These are phyloP conservation scores for Tolypocladium inflatum DNA, from an alignment of 2,329 filamentous ascomycete genomes.

Conservation along the genomic window DNA sequence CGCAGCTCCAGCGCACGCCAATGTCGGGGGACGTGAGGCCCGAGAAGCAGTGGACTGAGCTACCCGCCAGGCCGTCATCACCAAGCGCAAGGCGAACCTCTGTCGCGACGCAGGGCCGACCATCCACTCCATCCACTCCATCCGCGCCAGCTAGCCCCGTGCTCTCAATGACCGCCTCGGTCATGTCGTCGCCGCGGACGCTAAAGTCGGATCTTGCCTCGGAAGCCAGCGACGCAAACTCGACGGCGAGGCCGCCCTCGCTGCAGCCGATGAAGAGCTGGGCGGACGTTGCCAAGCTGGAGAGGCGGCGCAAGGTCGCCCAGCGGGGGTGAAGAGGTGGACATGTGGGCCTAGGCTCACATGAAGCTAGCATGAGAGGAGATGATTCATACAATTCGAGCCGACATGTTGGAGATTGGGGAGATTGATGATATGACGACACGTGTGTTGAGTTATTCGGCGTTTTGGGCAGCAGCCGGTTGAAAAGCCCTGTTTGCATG, in stretches of 20 bases:
- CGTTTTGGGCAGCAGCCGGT: background rate
- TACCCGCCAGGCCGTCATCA: slow-evolving; percentile 7
- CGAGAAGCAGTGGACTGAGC: slow-evolving; percentile 13
- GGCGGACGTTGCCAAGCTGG: slow-evolving; percentile 28
- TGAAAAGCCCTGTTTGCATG: background rate
- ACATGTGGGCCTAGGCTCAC: background rate
- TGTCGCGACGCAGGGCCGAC: background rate
- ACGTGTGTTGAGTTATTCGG: background rate
- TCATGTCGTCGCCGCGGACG: slow-evolving; percentile 20
- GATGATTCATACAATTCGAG: background rate
- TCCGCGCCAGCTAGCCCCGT: slow-evolving; percentile 12
- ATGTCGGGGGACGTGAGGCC: slow-evolving; percentile 6
- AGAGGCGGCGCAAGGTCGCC: slow-evolving; percentile 4
- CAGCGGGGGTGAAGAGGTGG: background rate
- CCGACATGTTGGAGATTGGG: background rate
- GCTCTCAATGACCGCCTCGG: slow-evolving; percentile 17
- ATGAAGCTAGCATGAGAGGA: background rate
- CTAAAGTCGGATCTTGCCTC: slow-evolving; percentile 5
- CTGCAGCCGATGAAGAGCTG: slow-evolving; percentile 27
- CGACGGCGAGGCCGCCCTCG: slow-evolving; percentile 16
- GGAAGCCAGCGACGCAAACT: slow-evolving; percentile 7
- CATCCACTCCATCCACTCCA: slow-evolving; percentile 1
- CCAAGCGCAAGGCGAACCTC: background rate
- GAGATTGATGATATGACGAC: background rate
- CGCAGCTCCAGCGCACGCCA: slow-evolving; percentile 11